A percentile compares a stretch with the other conserved stretches of the same genome.
Evolutionary conservation across 2,329 filamentous ascomycete genomes (phyloP).

Genomic region (Chaetothyriales sp.): DNA sequence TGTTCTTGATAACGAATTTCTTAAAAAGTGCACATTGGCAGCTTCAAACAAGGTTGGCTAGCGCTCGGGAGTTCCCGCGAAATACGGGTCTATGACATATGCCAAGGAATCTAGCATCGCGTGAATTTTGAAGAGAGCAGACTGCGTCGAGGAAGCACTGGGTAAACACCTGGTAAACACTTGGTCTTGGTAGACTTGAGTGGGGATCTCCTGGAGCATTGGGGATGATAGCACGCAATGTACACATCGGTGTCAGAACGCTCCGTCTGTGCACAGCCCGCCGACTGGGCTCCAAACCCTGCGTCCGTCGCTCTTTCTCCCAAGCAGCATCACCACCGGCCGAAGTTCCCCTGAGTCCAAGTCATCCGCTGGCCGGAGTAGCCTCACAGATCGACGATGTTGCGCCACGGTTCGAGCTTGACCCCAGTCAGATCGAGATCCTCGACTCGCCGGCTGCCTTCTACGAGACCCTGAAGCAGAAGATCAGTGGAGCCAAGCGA

Average conservation of each 20-base stretch:
- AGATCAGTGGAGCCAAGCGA: constrained; percentile 62
- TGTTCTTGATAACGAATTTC: too few relatives aligned
- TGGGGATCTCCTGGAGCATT: not conserved
- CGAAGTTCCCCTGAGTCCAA: constrained; percentile 23
- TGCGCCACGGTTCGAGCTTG: constrained; percentile 76
- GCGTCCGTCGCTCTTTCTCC: not conserved
- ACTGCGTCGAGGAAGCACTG: not conserved
- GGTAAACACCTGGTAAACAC: too few relatives aligned
- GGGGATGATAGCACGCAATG: not conserved
- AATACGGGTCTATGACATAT: not conserved
- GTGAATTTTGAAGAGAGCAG: not conserved
- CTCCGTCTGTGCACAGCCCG: not conserved
- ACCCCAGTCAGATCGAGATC: constrained; percentile 65
- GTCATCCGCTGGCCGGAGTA: constrained; percentile 41
- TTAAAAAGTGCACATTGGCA: not conserved
- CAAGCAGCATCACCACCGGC: not conserved
- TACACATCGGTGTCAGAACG: not conserved
- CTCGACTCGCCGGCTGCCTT: constrained; percentile 73
- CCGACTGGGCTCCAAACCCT: not conserved
- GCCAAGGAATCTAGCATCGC: not conserved
- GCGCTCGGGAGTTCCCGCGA: not conserved
- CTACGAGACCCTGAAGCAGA: constrained; percentile 75
- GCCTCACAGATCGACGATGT: constrained; percentile 70
- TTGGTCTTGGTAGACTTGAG: not conserved
- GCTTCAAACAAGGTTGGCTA: not conserved